These are phyloP conservation scores for Vitis hybrid DNA, from an alignment of 177 flowering plant species.

Conservation along the genomic window DNA sequence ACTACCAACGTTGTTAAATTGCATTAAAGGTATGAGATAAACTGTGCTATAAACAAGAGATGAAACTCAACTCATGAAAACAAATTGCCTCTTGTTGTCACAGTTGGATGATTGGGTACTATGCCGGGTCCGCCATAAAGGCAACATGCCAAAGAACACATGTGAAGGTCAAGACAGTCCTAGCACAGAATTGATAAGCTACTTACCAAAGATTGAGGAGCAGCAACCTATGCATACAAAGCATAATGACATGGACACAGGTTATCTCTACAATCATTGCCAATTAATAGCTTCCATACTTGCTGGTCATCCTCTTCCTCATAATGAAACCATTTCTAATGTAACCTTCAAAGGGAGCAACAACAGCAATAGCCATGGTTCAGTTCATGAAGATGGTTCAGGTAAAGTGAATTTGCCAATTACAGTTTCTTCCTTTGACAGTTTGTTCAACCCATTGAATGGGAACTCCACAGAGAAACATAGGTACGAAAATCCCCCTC, in stretches of 20 bases:
- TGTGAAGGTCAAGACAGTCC: slow-evolving; percentile 18
- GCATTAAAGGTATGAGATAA: not conserved
- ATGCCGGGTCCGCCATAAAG: slow-evolving; percentile 44
- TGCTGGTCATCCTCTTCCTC: slow-evolving; percentile 22
- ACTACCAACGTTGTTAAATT: not conserved
- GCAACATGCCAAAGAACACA: slow-evolving; percentile 26
- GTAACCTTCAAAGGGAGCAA: slow-evolving; percentile 19
- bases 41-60: not conserved
- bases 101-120: slow-evolving; percentile 68
- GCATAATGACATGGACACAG: slow-evolving; percentile 14
- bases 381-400: slow-evolving; percentile 15
- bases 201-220: slow-evolving; percentile 20
- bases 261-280: slow-evolving; percentile 31
- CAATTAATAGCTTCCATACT: slow-evolving; percentile 33
- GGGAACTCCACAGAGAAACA: slow-evolving; percentile 16
- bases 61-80: not conserved
- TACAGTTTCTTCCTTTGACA: slow-evolving; percentile 18
- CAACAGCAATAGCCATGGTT: slow-evolving; percentile 5
- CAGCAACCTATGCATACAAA: slow-evolving; percentile 6
- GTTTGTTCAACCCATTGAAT: slow-evolving; percentile 18
- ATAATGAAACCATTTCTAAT: slow-evolving; percentile 17
- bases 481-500: slow-evolving; percentile 2
- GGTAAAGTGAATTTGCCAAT: slow-evolving; percentile 14
- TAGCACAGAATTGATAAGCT: slow-evolving; percentile 11
- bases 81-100: slow-evolving; percentile 8